Evolutionary conservation across 108 stramenopile species (phyloP), one percentile per base, ranked within the genome.

Genomic region (Skeletonema tropicum): DNA sequence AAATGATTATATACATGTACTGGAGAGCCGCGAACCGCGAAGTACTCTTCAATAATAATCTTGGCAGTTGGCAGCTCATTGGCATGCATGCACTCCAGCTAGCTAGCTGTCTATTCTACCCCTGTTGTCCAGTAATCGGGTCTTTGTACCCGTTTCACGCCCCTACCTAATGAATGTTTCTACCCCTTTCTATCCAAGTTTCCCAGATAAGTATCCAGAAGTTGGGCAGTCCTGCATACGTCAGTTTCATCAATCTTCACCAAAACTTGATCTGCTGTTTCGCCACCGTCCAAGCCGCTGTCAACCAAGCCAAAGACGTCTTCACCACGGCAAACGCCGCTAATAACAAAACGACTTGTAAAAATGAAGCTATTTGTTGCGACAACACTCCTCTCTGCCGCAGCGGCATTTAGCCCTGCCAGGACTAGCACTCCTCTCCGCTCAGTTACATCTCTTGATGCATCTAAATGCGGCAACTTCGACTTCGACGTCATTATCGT

Each of bases 401-500:
- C 68, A 45, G 29, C 36, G 57, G 68, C 71, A 42, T 73, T 73
- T 60, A 32, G 58, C 58, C 62, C 66, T 32, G 46, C 72, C 52
- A 30, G 46, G 26, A 41, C 42, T 19, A 15, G 52, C 23, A 25
- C 67, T 26, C 75, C 55, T 32, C 42, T 60, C 59, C 59, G 59
- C 42, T 35, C 69, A 26, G 23, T 31, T 29, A 64, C 68, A 12
- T 29, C 58, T 3, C 80, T 82, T 57, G 69, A 67, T 9, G 74
- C 70, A 58, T 82, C 80, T 42, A 71, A 71, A 64, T 82, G 80
- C 74, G 80, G 80, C 65, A 71, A 57, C 70, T 82, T 75, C 80
- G 94, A 96, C 74, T 96, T 90, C 77, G 94, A 96, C 82, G 91
- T 96, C 46, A 91, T 91, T 72, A 89, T 95, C 66, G 89, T 98